Conservation (phyloP, 192 early-diverging fungal species). For the Mortierella claussenii region DNA sequence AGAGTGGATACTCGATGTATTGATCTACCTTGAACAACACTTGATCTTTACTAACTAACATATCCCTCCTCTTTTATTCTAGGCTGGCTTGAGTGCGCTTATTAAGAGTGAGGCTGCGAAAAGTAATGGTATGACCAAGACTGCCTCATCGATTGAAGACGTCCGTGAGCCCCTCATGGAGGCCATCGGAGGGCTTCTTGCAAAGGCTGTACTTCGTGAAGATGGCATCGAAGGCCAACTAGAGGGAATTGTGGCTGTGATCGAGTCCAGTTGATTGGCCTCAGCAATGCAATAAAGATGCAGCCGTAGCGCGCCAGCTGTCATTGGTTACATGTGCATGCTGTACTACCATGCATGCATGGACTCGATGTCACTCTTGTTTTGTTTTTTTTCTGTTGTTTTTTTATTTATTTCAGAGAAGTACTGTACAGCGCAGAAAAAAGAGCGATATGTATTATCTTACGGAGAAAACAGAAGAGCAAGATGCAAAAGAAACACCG, state of each 20-base stretch:
- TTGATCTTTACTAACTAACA: no score
- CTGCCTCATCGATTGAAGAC: constrained; percentile 18
- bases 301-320: no score
- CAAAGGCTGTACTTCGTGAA: constrained; percentile 13
- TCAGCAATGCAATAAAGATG: no score
- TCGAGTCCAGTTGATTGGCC: constrained; percentile 35
- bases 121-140: background rate
- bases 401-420: background rate
- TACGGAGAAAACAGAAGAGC: constrained; percentile 3
- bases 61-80: background rate
- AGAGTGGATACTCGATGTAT: no score
- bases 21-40: no score
- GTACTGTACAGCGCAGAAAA: constrained; percentile 14
- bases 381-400: constrained; percentile 6
- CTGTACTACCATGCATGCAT: no score
- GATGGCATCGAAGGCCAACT: constrained; percentile 13
- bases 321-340: no score
- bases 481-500: constrained; percentile 13
- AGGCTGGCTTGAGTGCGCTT: constrained; percentile 26
- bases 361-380: no score
- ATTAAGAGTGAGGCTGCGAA: constrained; percentile 33
- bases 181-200: constrained; percentile 32
- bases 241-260: constrained; percentile 26
- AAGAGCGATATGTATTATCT: background rate
- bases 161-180: constrained; percentile 31